Evolutionary conservation across 2,329 filamentous ascomycete species (phyloP).

Genomic region (Zymoseptoria ardabiliae): DNA sequence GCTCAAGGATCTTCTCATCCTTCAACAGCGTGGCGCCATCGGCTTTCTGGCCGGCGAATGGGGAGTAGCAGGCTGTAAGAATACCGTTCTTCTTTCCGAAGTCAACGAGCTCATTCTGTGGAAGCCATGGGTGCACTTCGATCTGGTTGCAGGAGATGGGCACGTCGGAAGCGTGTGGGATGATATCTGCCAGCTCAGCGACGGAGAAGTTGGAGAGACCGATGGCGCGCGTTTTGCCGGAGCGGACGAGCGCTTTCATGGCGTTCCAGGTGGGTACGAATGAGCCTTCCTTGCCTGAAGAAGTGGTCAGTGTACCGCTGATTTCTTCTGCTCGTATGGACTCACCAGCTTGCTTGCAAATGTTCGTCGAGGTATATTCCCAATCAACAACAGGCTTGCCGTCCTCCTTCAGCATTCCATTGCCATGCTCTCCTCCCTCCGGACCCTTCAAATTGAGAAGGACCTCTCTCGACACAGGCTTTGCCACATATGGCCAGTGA

Average conservation of each 20-base stretch:
- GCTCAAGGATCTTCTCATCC: slow-evolving; percentile 55
- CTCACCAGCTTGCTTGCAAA: slow-evolving; percentile 9
- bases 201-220: slow-evolving; percentile 29
- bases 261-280: slow-evolving; percentile 26
- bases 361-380: slow-evolving; percentile 13
- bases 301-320: neutral
- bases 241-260: slow-evolving; percentile 22
- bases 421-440: slow-evolving; percentile 6
- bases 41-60: slow-evolving; percentile 24
- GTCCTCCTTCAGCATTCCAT: slow-evolving; percentile 7
- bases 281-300: slow-evolving; percentile 15
- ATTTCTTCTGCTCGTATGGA: too few relatives aligned
- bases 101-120: slow-evolving; percentile 19
- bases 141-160: slow-evolving; percentile 25
- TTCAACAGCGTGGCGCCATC: slow-evolving; percentile 35
- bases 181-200: slow-evolving; percentile 20
- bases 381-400: slow-evolving; percentile 17
- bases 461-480: slow-evolving; percentile 11
- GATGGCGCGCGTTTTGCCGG: slow-evolving; percentile 24
- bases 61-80: slow-evolving; percentile 25
- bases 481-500: slow-evolving; percentile 32
- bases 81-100: slow-evolving; percentile 20
- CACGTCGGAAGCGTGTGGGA: slow-evolving; percentile 19
- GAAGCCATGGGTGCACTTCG: slow-evolving; percentile 27
- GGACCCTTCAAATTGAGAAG: slow-evolving; percentile 6